Evolutionary conservation across 768 basidiomycete genomes (phyloP), one percentile per base, ranked within the genome.

Genomic region (Favolaschia claudopus): DNA sequence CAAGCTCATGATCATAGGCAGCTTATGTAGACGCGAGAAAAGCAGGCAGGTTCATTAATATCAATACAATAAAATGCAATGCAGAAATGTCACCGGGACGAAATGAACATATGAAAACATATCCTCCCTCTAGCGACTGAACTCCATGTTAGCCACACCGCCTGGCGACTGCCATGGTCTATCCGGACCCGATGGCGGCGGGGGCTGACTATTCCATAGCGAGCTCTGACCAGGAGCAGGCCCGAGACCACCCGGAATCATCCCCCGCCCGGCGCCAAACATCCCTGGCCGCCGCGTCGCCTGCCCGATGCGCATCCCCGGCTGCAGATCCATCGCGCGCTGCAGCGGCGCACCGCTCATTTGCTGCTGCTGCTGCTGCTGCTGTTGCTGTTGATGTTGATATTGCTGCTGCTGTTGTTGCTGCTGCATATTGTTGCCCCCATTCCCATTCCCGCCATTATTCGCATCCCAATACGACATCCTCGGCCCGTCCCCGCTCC

Each of bases 221-320:
- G 70, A 73, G 17, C 74, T 67, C 14, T 74, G 71, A 20, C 73
- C 70, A 14, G 72, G 69, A 8, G 75, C 60, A 67, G 70, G 9
- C 62, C 74, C 59, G 68, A 70, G 33, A 68, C 77, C 63, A 57
- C 70, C 31, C 67, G 68, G 68, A 58, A 77, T 65, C 55, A 71
- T 50, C 51, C 77, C 71, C 51, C 75, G 77, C n/a, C 74, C 76
- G 27, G 69, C 73, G 24, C 83, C 84, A 69, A 88, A 88, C 74
- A 88, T 88, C 44, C 81, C 83, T 12, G 86, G 75, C 64, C 88
- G 77, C 60, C 87, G 79, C 14, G 74, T 78, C 63, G 80, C 82
- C 8, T 80, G 80, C 13, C 79, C 85, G 64, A 82, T 74, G 17
- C 85, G 79, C 74, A 82, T 79, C 15, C 75, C 77, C n/a, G 78